A percentile compares a stretch with the other conserved stretches of the same genome.
Conservation (phyloP, 164 flowering plant genomes). For the Malania oleifera region DNA sequence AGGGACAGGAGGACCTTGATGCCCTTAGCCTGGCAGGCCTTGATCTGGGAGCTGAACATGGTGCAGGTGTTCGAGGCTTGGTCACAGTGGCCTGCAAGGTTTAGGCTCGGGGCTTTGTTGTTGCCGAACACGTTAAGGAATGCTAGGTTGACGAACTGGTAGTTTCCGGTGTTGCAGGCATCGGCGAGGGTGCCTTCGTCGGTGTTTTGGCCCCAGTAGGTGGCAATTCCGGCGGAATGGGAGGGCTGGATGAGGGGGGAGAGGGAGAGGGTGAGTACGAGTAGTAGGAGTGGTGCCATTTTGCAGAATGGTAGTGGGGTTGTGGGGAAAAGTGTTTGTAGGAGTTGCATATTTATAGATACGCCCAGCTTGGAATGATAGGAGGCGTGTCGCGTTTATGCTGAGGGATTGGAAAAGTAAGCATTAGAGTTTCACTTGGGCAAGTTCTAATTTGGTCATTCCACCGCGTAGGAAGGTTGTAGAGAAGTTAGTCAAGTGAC, state of each 20-base stretch:
- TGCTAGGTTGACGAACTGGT: conserved; percentile 15
- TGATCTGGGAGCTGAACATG: conserved; percentile 2
- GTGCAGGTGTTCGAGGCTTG: conserved; percentile 9
- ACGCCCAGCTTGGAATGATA: too few species aligned
- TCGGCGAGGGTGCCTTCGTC: conserved; percentile 13
- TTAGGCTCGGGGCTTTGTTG: conserved; percentile 16
- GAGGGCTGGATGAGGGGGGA: not conserved
- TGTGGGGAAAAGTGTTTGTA: too few species aligned
- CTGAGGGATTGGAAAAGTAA: too few species aligned
- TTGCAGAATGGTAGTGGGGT: not conserved
- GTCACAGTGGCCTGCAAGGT: conserved; percentile 24
- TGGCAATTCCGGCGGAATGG: conserved; percentile 6
- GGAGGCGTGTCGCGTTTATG: too few species aligned
- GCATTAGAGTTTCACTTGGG: too few species aligned
- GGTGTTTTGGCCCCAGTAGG: conserved; percentile 23
- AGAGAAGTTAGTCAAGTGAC: too few species aligned
- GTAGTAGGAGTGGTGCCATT: not conserved
- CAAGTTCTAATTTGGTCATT: too few species aligned
- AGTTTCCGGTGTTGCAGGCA: conserved; percentile 19
- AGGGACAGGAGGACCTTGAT: conserved; percentile 29
- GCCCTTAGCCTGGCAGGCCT: conserved; percentile 17
- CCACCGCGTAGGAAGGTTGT: too few species aligned
- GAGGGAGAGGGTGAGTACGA: not conserved
- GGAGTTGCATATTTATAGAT: too few species aligned
- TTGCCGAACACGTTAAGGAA: conserved; percentile 20